A percentile compares a stretch with the other conserved stretches of the same genome.
Evolutionary conservation across 179 eudicot species (phyloP).

Genomic region (Kewa caespitosa): DNA sequence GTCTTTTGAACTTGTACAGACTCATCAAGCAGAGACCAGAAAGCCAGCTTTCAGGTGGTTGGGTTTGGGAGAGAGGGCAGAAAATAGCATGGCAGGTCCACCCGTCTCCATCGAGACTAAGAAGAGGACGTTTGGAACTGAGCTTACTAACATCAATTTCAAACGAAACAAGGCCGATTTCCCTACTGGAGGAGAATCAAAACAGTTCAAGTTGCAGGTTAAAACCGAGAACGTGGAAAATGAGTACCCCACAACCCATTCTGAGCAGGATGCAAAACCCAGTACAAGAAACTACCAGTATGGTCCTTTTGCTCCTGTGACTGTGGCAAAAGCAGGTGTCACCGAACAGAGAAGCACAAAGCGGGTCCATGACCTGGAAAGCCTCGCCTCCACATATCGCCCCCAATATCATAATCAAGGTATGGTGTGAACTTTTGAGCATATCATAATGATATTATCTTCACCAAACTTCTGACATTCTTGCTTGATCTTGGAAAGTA

Average conservation of each 20-base stretch:
- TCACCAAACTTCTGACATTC: not conserved
- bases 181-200: slow-evolving; percentile 26
- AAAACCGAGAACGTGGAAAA: slow-evolving; percentile 43
- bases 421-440: slow-evolving; percentile 24
- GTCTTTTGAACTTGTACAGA: slow-evolving; percentile 40
- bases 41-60: slow-evolving; percentile 96
- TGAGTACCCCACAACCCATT: slow-evolving; percentile 25
- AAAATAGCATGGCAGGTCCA: slow-evolving; percentile 24
- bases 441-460: not conserved
- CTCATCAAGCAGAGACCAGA: slow-evolving; percentile 74
- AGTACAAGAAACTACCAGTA: slow-evolving; percentile 43
- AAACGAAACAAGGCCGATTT: slow-evolving; percentile 51
- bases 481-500: not conserved
- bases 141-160: slow-evolving; percentile 54
- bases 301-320: slow-evolving; percentile 83
- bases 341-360: slow-evolving; percentile 34
- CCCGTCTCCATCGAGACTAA: slow-evolving; percentile 42
- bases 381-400: slow-evolving; percentile 55
- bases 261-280: slow-evolving; percentile 33
- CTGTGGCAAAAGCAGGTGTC: slow-evolving; percentile 37
- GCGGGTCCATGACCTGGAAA: slow-evolving; percentile 57
- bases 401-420: slow-evolving; percentile 94
- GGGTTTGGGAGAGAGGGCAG: slow-evolving; percentile 46
- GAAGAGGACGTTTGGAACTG: slow-evolving; percentile 84
- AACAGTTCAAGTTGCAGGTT: slow-evolving; percentile 32